Evolutionary conservation across 495 filamentous ascomycete genomes (phyloP).

Genomic region (Neurospora sp.): DNA sequence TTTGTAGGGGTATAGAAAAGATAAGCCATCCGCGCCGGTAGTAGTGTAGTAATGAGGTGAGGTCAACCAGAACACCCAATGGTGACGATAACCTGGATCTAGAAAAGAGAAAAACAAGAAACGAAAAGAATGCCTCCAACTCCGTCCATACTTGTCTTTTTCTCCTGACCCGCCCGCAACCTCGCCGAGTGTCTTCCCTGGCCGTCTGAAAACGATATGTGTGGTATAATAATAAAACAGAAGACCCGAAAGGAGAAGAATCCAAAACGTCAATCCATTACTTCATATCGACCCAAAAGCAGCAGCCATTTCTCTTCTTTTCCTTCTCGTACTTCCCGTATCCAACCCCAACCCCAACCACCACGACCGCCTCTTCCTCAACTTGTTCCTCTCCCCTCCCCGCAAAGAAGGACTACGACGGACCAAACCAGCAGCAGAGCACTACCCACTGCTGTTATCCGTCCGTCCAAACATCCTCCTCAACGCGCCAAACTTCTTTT

Average conservation of each 20-base stretch:
- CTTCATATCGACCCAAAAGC: neutral
- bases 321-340: neutral
- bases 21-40: neutral
- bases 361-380: neutral
- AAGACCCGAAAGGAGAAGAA: neutral
- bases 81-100: neutral
- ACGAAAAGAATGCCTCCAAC: neutral
- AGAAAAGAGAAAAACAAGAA: neutral
- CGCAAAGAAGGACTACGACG: neutral
- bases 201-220: neutral
- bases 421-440: neutral
- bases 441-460: slow-evolving; percentile 8
- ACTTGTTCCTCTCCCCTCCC: neutral
- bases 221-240: neutral
- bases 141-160: neutral
- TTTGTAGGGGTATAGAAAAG: neutral
- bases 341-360: neutral
- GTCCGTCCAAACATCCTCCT: slow-evolving; percentile 45
- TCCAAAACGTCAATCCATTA: neutral
- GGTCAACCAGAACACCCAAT: neutral
- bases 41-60: neutral
- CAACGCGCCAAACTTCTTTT: slow-evolving; percentile 49
- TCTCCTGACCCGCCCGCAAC: neutral
- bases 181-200: neutral
- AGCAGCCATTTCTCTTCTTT: neutral